phyloP scores from a whole-genome alignment of 2,329 filamentous ascomycete species.

The Geosmithia morbida region DNA sequence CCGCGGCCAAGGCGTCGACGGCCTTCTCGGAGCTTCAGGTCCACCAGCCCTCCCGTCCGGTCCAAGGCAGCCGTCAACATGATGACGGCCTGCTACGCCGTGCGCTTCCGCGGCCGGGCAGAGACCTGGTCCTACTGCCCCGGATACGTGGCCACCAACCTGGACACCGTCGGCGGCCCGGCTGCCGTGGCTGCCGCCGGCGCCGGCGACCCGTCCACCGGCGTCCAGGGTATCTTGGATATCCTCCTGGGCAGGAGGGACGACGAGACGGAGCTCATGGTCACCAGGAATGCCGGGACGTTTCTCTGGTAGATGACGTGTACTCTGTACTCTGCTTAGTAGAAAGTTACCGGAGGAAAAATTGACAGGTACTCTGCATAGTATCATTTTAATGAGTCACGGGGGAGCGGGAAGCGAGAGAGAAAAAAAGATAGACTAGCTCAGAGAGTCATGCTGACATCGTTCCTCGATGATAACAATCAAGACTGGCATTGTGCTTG shows the following conservation, averaged over 20 bases:
- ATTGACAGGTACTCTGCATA: too few species aligned
- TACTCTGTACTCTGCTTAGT: not conserved
- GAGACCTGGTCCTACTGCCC: conserved; percentile 18
- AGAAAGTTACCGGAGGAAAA: too few species aligned
- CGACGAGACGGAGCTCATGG: not conserved
- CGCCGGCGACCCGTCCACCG: not conserved
- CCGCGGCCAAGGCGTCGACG: conserved; percentile 17
- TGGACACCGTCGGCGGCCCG: conserved; percentile 10
- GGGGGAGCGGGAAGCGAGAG: too few species aligned
- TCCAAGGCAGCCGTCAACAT: conserved; percentile 10
- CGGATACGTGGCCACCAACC: conserved; percentile 16
- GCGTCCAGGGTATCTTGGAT: not conserved
- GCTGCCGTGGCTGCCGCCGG: not conserved
- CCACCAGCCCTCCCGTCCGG: conserved; percentile 23
- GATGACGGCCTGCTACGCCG: conserved; percentile 14
- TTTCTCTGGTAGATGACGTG: not conserved
- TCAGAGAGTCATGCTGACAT: too few species aligned
- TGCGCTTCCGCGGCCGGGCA: conserved; percentile 13
- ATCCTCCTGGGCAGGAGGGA: conserved; percentile 2
- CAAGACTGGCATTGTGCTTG: too few species aligned
- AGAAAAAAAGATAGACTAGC: too few species aligned
- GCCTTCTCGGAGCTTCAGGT: conserved; percentile 13
- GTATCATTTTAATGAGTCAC: too few species aligned
- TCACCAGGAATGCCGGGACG: not conserved
- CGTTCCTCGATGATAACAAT: too few species aligned